Conservation (phyloP, 2,329 filamentous ascomycete species). For the Aureobasidium sp. region DNA sequence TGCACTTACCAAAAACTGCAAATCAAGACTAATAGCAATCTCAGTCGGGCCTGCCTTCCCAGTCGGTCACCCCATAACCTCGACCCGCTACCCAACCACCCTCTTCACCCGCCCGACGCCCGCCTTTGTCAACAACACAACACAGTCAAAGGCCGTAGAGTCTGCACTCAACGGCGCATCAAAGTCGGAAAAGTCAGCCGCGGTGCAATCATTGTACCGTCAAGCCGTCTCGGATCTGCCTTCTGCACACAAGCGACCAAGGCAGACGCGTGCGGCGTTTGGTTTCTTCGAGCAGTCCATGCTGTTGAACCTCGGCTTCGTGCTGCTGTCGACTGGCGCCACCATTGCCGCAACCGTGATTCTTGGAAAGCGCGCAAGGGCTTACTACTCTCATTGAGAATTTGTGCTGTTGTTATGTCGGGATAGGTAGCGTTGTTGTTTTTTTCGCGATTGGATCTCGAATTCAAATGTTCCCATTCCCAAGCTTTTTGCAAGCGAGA, state of each 20-base stretch:
- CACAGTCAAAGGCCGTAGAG: slow-evolving; percentile 7
- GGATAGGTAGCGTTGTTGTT: neutral
- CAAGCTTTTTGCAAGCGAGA: slow-evolving; percentile 10
- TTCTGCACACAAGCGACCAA: slow-evolving; percentile 25
- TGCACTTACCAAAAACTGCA: neutral
- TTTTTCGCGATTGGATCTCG: neutral
- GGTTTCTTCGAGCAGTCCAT: slow-evolving; percentile 35
- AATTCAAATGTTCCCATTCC: neutral
- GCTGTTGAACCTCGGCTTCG: slow-evolving; percentile 31
- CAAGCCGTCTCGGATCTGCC: slow-evolving; percentile 23
- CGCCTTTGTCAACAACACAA: slow-evolving; percentile 28
- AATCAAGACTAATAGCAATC: neutral
- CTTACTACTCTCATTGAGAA: neutral
- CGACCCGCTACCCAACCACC: slow-evolving; percentile 35
- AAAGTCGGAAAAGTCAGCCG: slow-evolving; percentile 12
- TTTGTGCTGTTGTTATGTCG: neutral
- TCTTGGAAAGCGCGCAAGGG: slow-evolving; percentile 1
- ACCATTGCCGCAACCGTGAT: slow-evolving; percentile 1
- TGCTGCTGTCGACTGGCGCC: slow-evolving; percentile 17
- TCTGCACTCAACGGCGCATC: slow-evolving; percentile 11
- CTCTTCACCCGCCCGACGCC: slow-evolving; percentile 43
- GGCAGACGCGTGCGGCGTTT: slow-evolving; percentile 29
- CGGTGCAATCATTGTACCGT: slow-evolving; percentile 19
- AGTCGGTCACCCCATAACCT: slow-evolving; percentile 23
- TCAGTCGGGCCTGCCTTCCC: slow-evolving; percentile 35